Conservation (phyloP, 495 filamentous ascomycete species). For the Venustampulla echinocandica region DNA sequence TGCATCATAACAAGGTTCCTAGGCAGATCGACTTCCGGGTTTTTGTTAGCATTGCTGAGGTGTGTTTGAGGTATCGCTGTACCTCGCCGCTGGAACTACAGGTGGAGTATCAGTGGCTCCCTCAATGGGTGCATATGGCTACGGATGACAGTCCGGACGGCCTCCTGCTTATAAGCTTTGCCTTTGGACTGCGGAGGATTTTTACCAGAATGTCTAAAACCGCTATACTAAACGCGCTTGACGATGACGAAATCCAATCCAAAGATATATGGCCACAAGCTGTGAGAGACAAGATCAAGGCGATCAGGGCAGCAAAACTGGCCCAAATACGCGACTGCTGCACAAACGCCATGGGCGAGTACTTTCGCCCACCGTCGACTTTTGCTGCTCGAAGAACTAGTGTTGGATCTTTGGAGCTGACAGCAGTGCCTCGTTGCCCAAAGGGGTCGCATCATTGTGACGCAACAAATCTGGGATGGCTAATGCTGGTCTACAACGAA, state of each 20-base stretch:
- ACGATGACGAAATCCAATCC: conserved; percentile 21
- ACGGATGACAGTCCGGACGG: conserved; percentile 26
- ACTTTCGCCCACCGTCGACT: conserved; percentile 20
- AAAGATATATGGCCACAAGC: conserved; percentile 24
- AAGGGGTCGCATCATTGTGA: conserved; percentile 31
- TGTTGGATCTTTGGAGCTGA: conserved; percentile 15
- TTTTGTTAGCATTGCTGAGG: conserved; percentile 34
- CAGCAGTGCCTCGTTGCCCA: conserved; percentile 26
- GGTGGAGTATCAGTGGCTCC: conserved; percentile 34
- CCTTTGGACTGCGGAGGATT: conserved; percentile 29
- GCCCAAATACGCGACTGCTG: conserved; percentile 28
- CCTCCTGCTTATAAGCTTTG: conserved; percentile 32
- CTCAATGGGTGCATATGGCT: conserved; percentile 27
- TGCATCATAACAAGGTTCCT: conserved; percentile 32
- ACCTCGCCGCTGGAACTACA: conserved; percentile 30
- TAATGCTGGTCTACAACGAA: conserved; percentile 32
- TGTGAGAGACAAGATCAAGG: conserved; percentile 28
- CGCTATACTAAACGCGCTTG: conserved; percentile 28
- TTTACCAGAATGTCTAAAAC: conserved; percentile 31
- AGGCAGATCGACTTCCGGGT: conserved; percentile 27
- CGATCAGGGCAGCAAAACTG: conserved; percentile 28
- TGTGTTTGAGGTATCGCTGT: conserved; percentile 31
- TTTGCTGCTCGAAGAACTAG: conserved; percentile 5
- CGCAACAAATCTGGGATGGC: conserved; percentile 35
- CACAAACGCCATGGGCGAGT: conserved; percentile 23